phyloP scores from a whole-genome alignment of 2,329 filamentous ascomycete genomes.

The Talaromyces amestolkiae region DNA sequence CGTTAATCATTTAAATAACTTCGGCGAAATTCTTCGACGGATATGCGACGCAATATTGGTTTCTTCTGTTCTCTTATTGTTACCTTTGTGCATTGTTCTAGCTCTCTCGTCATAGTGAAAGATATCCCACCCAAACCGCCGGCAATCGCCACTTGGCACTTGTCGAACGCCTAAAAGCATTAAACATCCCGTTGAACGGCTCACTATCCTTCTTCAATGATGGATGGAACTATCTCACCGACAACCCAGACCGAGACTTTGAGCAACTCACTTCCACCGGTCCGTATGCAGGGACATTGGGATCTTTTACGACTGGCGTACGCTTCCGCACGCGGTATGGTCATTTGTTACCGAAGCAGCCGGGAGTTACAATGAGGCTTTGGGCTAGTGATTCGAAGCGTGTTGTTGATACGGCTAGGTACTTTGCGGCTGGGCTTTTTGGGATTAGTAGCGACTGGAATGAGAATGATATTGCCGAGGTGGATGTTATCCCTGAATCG shows the following conservation, averaged over 20 bases:
- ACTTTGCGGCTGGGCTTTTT: conserved; percentile 57
- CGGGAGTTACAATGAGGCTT: conserved; percentile 34
- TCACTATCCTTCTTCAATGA: conserved; percentile 54
- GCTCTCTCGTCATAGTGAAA: conserved; percentile 58
- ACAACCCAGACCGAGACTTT: conserved; percentile 44
- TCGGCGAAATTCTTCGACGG: background rate
- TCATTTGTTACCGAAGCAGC: conserved; percentile 40
- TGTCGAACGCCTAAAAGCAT: conserved; percentile 46
- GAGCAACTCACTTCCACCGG: conserved; percentile 57
- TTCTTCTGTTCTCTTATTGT: background rate
- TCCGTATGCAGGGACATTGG: conserved; percentile 55
- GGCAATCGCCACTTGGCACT: conserved; percentile 51
- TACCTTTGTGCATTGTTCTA: conserved; percentile 23
- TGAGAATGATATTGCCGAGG: conserved; percentile 32
- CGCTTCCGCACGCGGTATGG: conserved; percentile 54
- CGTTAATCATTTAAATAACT: conserved; percentile 2
- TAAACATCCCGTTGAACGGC: conserved; percentile 46
- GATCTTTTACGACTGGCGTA: conserved; percentile 55
- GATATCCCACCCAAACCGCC: conserved; percentile 54
- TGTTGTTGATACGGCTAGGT: conserved; percentile 56
- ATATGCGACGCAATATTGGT: background rate
- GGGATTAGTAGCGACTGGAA: conserved; percentile 47
- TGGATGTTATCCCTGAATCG: conserved; percentile 55
- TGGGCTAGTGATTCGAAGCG: conserved; percentile 57
- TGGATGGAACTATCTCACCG: conserved; percentile 54